phyloP scores from a whole-genome alignment of 495 filamentous ascomycete species.

The Daldinia vernicosa region DNA sequence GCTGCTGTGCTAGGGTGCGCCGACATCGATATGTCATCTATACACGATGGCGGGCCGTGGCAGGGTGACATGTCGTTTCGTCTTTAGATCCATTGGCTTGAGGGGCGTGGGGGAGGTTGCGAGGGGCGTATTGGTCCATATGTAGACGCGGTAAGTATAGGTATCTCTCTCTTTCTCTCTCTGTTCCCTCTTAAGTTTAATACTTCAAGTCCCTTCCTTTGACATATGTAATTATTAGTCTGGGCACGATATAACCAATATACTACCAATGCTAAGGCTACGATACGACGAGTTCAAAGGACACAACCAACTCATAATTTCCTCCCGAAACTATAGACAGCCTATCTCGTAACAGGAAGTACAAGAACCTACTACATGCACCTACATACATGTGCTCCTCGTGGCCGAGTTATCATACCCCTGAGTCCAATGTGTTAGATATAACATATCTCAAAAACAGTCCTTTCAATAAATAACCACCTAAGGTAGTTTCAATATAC shows the following conservation, averaged over 20 bases:
- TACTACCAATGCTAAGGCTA: too few species aligned
- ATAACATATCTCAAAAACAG: not conserved
- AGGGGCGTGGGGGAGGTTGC: not conserved
- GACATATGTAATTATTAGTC: too few species aligned
- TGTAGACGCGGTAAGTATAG: not conserved
- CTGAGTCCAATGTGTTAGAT: not conserved
- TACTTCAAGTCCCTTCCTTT: too few species aligned
- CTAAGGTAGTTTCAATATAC: too few species aligned
- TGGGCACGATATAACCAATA: too few species aligned
- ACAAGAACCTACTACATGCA: not conserved
- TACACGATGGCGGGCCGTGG: not conserved
- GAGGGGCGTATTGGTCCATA: not conserved
- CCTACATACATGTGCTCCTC: not conserved
- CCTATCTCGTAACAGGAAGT: too few species aligned
- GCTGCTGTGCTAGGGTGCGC: conserved; percentile 16
- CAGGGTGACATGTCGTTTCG: conserved; percentile 6
- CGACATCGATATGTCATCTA: not conserved
- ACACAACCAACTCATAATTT: too few species aligned
- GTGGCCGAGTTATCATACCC: not conserved
- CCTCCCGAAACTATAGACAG: too few species aligned
- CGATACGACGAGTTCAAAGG: too few species aligned
- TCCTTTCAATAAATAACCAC: not conserved
- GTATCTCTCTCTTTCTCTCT: not conserved
- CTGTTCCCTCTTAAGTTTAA: not conserved
- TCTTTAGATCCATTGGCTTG: not conserved